Base-by-base conservation (phyloP, 1,284 basidiomycete species). In the Cryptococcus hybrid region DNA sequence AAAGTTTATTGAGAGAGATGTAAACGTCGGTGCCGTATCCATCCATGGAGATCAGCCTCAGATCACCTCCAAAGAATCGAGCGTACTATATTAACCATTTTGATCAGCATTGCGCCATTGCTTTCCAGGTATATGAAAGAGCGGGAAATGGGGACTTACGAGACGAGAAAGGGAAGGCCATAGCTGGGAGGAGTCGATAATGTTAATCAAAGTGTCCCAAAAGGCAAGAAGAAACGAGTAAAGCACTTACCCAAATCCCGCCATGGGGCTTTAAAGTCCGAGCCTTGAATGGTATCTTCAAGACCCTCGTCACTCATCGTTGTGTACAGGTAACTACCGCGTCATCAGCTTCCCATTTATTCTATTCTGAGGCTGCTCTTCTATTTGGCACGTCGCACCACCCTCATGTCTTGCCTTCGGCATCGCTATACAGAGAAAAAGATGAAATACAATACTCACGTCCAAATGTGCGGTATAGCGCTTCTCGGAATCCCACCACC, bases 261-360 rank as follows among this genome's bases (percentile, higher is more conserved):
- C 95, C 93, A 99, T 96, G 0, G 95, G 95, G 95, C 95, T 74
- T 93, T 92, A 79, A 98, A 98, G 78, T 99, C 95, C 57, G 88
- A 90, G 30, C 87, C 88, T 63, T 89, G 86, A 75, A 95, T 94
- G 67, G 94, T 80, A 71, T 88, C 87, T 65, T 92, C 90, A 46
- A 98, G 84, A 36, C 85, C 87, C 76, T 92, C 89, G 3, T 86
- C 86, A 54, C 91, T 88, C 86, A 98, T 97, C 2, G 96, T 99
- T 39, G 96, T 99, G 75, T 99, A 99, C 88, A 94, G 73, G 55
- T 73, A 66, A 5, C 62, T 65, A 15, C 4, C n/a, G 12, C 11
- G 39, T 36, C n/a, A 37, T 57, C 56, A 57, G 56, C 24, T 9
- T 36, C 13, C 35, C 15, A 12, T n/a, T 48, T 44, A n/a, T 9